Evolutionary conservation across 2,329 filamentous ascomycete species (phyloP), one percentile per base, ranked within the genome.

Genomic region (Penicillium frequentans): DNA sequence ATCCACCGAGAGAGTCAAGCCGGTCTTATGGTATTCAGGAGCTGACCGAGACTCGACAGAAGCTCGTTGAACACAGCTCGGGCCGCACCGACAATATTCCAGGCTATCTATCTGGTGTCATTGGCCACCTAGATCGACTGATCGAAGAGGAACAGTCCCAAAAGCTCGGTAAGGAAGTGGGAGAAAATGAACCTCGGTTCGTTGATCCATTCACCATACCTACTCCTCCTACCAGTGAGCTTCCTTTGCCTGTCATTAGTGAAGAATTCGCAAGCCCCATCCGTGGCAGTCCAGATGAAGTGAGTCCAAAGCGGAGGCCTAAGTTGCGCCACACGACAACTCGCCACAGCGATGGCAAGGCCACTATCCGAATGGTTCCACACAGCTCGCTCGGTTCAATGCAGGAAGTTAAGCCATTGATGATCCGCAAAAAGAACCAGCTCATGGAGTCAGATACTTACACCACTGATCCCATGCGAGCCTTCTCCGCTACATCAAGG

Each of bases 301-400:
- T 43, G 5, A 65, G 53, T 6, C 54, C 61, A 2, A 59, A 57
- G 21, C 42, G 27, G 3, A 52, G 61, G 58, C 43, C 58, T 51
- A 55, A 59, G 51, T 42, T 59, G 52, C 49, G 55, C 11, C 27
- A 48, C 4, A 16, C 50, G 3, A 16, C 50, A 3, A 51, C n/a
- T 26, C 59, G 53, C 14, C 29, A 24, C 3, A 44, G 47, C 21
- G 66, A 75, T 51, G 65, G 64, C 11, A 75, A 68, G 54, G 72
- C 76, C 29, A 86, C 84, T 0, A 84, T 87, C 44, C 79, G 85
- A 13, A 73, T 87, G 61, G 84, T 87, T 3, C 77, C 81, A 27
- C 77, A 79, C 10, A 82, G 81, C 35, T 80, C 82, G 5, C 67
- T 79, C 10, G 76, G 73, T 4, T 77, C 75, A 6, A 74, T 77